Evolutionary conservation across 768 basidiomycete species (phyloP).

Genomic region (Suillus variegatus): DNA sequence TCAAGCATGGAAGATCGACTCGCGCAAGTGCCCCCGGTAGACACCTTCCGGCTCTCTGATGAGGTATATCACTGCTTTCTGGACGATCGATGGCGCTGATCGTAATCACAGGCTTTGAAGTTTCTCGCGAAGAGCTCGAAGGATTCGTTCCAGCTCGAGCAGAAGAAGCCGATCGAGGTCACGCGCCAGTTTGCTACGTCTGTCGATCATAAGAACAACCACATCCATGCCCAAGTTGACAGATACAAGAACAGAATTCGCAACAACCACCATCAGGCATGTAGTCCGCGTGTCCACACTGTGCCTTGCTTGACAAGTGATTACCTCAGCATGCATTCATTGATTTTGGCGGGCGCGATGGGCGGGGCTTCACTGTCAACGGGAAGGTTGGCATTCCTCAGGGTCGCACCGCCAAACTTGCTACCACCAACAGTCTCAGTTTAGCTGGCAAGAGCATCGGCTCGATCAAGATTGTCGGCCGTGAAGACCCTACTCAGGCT

Average conservation of each 20-base stretch:
- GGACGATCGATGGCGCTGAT: background rate
- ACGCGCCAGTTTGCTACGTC: slow-evolving; percentile 23
- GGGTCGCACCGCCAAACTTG: slow-evolving; percentile 23
- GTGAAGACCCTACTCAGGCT: slow-evolving; percentile 57
- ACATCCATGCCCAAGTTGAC: slow-evolving; percentile 21
- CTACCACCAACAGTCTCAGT: slow-evolving; percentile 18
- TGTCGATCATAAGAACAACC: slow-evolving; percentile 13
- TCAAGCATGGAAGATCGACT: slow-evolving; percentile 22
- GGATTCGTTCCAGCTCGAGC: slow-evolving; percentile 27
- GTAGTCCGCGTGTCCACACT: slow-evolving; percentile 6
- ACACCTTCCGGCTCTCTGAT: slow-evolving; percentile 26
- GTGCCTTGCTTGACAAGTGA: background rate
- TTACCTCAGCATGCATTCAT: slow-evolving; percentile 19
- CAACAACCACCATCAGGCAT: slow-evolving; percentile 40
- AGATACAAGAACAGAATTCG: slow-evolving; percentile 33
- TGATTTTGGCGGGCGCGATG: slow-evolving; percentile 21
- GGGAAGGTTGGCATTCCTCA: slow-evolving; percentile 17
- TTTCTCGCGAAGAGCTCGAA: slow-evolving; percentile 29
- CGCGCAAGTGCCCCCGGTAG: slow-evolving; percentile 22
- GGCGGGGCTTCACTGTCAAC: slow-evolving; percentile 24
- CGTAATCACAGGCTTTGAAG: slow-evolving; percentile 20
- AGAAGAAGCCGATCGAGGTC: slow-evolving; percentile 27
- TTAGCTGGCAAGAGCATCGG: slow-evolving; percentile 33
- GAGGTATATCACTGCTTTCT: slow-evolving; percentile 12
- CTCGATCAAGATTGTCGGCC: slow-evolving; percentile 51